These are phyloP conservation scores for Leucosporidium yakuticum DNA, from an alignment of 768 basidiomycete genomes.

Conservation along the genomic window DNA sequence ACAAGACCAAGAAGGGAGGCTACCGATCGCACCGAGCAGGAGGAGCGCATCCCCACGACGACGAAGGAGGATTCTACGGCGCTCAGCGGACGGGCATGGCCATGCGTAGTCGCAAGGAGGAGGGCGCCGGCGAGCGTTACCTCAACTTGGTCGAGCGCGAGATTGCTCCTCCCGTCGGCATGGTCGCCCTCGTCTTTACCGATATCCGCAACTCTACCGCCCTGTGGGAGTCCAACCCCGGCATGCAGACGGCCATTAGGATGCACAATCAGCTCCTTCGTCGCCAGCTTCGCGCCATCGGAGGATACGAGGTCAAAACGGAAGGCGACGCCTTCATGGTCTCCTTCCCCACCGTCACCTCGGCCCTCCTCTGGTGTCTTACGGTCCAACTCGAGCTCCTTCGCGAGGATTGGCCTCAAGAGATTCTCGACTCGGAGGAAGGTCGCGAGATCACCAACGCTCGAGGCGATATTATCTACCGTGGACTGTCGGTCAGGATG, in stretches of 20 bases:
- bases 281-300: constrained; percentile 75
- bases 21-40: constrained; percentile 24
- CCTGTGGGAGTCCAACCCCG: constrained; percentile 90
- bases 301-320: constrained; percentile 98
- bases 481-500: constrained; percentile 92
- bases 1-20: constrained; percentile 32
- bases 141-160: constrained; percentile 58
- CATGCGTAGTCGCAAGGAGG: constrained; percentile 24
- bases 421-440: constrained; percentile 87
- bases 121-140: constrained; percentile 42
- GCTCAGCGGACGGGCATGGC: constrained; percentile 40
- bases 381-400: constrained; percentile 77
- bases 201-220: constrained; percentile 96
- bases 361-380: constrained; percentile 84
- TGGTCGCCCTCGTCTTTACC: constrained; percentile 90
- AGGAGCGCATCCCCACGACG: constrained; percentile 39
- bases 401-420: constrained; percentile 79
- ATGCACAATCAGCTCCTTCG: constrained; percentile 82
- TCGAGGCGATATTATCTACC: constrained; percentile 62
- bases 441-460: constrained; percentile 62
- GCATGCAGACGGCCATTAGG: constrained; percentile 89
- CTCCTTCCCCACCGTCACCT: constrained; percentile 80
- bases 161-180: constrained; percentile 75
- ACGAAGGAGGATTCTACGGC: constrained; percentile 50
- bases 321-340: constrained; percentile 99